These are phyloP conservation scores for Magnaporthiopsis poae DNA, from an alignment of 2,329 filamentous ascomycete species.

Conservation along the genomic window DNA sequence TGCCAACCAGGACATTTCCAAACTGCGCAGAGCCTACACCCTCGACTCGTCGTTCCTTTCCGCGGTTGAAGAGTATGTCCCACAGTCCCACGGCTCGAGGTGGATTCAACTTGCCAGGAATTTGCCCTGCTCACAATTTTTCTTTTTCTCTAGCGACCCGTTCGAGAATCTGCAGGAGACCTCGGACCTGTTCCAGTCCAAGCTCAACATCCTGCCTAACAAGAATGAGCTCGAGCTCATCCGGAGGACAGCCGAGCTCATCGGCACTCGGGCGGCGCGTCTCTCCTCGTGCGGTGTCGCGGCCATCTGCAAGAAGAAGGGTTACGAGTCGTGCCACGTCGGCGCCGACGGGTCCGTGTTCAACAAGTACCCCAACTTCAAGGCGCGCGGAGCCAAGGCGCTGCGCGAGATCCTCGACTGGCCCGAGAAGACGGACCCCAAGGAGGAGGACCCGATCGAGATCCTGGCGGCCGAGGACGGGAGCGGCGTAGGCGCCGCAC, in stretches of 20 bases:
- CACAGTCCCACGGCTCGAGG: neutral
- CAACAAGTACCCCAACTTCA: slow-evolving; percentile 99
- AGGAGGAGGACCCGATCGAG: slow-evolving; percentile 77
- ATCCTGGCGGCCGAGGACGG: slow-evolving; percentile 88
- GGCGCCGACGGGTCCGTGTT: slow-evolving; percentile 96
- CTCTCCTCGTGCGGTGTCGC: slow-evolving; percentile 90
- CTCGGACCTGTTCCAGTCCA: slow-evolving; percentile 66
- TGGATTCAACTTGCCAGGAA: neutral
- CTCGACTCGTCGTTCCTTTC: slow-evolving; percentile 91
- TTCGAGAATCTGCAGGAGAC: slow-evolving; percentile 93
- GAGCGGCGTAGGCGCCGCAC: slow-evolving; percentile 87
- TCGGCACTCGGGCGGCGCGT: slow-evolving; percentile 86
- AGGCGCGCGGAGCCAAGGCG: slow-evolving; percentile 77
- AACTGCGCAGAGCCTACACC: slow-evolving; percentile 76
- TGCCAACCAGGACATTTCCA: slow-evolving; percentile 67
- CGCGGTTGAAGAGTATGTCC: slow-evolving; percentile 70
- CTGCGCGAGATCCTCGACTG: slow-evolving; percentile 93
- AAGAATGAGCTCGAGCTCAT: slow-evolving; percentile 78
- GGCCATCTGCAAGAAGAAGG: slow-evolving; percentile 94
- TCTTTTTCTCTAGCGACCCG: slow-evolving; percentile 53
- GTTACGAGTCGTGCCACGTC: slow-evolving; percentile 77
- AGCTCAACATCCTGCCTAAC: slow-evolving; percentile 61
- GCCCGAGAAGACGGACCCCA: slow-evolving; percentile 58
- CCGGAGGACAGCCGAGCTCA: slow-evolving; percentile 81
- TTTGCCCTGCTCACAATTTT: neutral